Conservation (phyloP, 257 asterid genomes). For the Solanum chmielewskii region DNA sequence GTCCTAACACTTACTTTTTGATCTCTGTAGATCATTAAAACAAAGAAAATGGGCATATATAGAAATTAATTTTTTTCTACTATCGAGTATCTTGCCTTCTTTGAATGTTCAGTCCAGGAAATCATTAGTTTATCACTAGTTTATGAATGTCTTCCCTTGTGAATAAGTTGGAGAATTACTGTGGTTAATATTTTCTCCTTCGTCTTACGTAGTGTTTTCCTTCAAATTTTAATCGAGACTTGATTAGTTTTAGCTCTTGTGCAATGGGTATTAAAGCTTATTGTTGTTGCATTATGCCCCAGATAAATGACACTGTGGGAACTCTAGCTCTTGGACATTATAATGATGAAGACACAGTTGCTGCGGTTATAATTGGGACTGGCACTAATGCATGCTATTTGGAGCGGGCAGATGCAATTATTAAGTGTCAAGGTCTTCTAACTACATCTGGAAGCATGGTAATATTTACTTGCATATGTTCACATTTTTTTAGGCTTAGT, state of each 20-base stretch:
- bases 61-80: background rate
- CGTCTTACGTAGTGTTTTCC: background rate
- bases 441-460: constrained; percentile 72
- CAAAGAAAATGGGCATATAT: background rate
- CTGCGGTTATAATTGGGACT: constrained; percentile 77
- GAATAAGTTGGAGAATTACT: background rate
- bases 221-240: background rate
- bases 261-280: background rate
- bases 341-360: constrained; percentile 75
- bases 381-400: constrained; percentile 94
- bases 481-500: background rate
- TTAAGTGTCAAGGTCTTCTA: constrained; percentile 73
- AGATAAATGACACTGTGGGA: constrained; percentile 84
- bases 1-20: background rate
- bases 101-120: background rate
- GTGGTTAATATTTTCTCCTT: background rate
- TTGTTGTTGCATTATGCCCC: constrained; percentile 1
- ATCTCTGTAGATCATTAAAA: background rate
- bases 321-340: constrained; percentile 77
- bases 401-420: constrained; percentile 80
- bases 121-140: background rate
- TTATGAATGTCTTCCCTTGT: background rate
- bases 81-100: background rate
- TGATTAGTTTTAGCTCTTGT: background rate
- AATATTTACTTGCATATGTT: constrained; percentile 7